Percentiles rank a stretch among this genome's conserved stretches.
phyloP scores from a whole-genome alignment of 2,329 filamentous ascomycete genomes.

The Ophiostoma ips region DNA sequence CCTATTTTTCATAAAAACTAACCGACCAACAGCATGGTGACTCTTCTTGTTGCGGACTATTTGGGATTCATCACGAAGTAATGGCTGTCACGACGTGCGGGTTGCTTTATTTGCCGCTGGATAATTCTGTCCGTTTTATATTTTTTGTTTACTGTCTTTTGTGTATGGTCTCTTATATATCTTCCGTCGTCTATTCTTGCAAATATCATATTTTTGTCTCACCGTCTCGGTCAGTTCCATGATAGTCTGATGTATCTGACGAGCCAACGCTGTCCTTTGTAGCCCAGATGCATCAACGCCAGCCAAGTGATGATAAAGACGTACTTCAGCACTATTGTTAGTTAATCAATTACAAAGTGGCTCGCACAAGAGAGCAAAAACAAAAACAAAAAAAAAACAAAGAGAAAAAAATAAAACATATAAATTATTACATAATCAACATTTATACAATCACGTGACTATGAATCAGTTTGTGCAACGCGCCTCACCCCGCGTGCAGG shows the following conservation, averaged over 20 bases:
- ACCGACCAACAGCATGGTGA: constrained; percentile 37
- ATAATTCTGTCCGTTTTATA: not conserved
- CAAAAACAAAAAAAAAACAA: not conserved
- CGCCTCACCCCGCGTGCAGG: not conserved
- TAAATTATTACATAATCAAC: not conserved
- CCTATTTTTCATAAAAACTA: no score
- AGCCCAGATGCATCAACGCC: no score
- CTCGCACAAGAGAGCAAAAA: not conserved
- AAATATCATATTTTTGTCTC: no score
- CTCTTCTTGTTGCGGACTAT: constrained; percentile 47
- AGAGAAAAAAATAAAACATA: not conserved
- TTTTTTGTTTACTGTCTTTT: not conserved
- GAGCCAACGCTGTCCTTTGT: no score
- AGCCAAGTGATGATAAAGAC: no score
- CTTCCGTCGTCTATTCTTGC: no score
- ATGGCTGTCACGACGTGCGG: constrained; percentile 4
- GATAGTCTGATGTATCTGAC: no score
- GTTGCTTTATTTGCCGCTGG: not conserved
- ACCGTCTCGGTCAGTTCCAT: no score
- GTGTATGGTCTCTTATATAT: no score
- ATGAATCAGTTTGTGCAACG: not conserved
- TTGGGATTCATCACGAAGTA: constrained; percentile 45
- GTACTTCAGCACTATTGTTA: no score
- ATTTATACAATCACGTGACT: not conserved
- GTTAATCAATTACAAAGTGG: no score